Base-by-base conservation (phyloP, 2,329 filamentous ascomycete species). In the Fusarium equiseti region DNA sequence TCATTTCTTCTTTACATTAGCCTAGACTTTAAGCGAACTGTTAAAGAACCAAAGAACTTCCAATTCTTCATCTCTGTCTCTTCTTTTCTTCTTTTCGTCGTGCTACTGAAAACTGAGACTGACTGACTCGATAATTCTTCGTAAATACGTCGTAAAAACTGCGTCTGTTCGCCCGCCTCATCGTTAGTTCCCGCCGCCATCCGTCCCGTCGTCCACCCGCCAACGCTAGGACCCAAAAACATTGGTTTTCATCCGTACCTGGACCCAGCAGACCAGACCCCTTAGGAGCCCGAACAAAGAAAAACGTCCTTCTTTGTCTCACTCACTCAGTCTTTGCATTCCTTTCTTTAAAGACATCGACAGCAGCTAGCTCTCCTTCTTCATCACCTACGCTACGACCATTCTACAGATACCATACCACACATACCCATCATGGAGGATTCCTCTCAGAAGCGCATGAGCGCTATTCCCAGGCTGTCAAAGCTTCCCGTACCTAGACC, bases 401-500 rank as follows among this genome's bases (percentile, higher is more conserved):
- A 50, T 49, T 42, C 9, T 32, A 7, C 22, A 50, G 18, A 45
- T 29, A 35, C 52, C 13, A 13, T 20, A 38, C 35, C 18, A n/a
- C 18, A 38, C 35, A n/a, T 38, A 38, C 35, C 2, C 57, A 70
- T 56, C 63, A 81, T 81, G 79, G 78, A 80, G 40, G 74, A 70
- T 38, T 71, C 76, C 6, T 73, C 75, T 5, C 54, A 76, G 60
- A 77, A 87, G 77, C 79, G 80, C 66, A 70, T 71, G 43, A 80
- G 78, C 66, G 77, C 75, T 59, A 80, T 80, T 42, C 79, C 80
- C 22, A 80, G 81, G 31, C 58, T 78, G 26, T 83, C 82, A 31
- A 80, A 81, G 62, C 77, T 83, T 15, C 81, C 81, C 22, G 58
- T 80, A 13, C 77, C 81, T 31, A 74, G 77, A 18, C 74, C 79